These are phyloP conservation scores for Coniferiporia sulphurascens DNA, from an alignment of 1,284 basidiomycete genomes.

Conservation along the genomic window DNA sequence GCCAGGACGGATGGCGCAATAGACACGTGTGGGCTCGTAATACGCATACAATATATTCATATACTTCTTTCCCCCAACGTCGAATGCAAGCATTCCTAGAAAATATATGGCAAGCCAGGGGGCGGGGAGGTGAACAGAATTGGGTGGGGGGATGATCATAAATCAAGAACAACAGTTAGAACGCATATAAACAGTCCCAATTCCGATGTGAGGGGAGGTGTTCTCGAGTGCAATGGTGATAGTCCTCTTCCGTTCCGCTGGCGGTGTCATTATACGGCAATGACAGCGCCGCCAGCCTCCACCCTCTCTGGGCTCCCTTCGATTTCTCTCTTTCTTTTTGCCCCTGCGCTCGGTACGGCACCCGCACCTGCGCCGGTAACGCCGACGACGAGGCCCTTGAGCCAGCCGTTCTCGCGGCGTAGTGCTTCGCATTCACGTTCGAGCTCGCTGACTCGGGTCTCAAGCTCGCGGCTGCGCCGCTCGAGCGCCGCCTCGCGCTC, in stretches of 20 bases:
- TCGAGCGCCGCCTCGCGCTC: constrained; percentile 94
- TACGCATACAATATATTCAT: not conserved
- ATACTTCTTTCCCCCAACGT: not conserved
- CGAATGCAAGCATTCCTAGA: not conserved
- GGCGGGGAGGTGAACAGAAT: not conserved
- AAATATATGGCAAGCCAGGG: not conserved
- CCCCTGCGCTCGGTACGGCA: constrained; percentile 22
- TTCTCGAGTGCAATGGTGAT: not conserved
- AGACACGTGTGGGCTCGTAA: not conserved
- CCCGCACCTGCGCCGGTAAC: constrained; percentile 60
- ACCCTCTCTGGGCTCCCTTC: not conserved
- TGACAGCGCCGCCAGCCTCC: not conserved
- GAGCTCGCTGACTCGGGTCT: constrained; percentile 74
- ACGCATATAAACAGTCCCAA: not conserved
- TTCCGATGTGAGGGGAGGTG: not conserved
- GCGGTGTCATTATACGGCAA: not conserved
- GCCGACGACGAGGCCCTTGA: constrained; percentile 89
- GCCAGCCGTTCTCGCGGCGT: constrained; percentile 90
- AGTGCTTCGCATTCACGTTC: constrained; percentile 90
- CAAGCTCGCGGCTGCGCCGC: constrained; percentile 85
- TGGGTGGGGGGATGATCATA: not conserved
- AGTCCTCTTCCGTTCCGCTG: not conserved
- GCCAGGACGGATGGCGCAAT: too few species aligned
- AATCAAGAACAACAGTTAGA: not conserved
- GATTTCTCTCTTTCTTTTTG: constrained; percentile 7